Evolutionary conservation across 148 eudicot genomes (phyloP), one percentile per base, ranked within the genome.

Genomic region (Arctostaphylos glauca): DNA sequence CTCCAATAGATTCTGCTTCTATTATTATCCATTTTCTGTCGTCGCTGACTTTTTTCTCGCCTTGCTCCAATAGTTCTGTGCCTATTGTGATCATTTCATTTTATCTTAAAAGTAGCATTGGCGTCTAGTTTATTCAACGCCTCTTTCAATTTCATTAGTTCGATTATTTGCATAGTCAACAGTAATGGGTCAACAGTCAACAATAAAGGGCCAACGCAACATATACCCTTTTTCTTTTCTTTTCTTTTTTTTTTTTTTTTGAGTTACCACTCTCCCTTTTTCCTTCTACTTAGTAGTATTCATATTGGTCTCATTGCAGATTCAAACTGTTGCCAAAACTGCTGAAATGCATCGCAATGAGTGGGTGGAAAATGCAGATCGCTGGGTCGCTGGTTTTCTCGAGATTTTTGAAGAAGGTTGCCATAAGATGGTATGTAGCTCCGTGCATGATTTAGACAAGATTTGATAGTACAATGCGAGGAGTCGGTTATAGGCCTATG

Each of bases 341-440:
- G 95, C 93, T 49, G 86, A 86, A 7, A 83, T 90, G 85, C 84
- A 85, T 81, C 91, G 87, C 21, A 90, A 86, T 80, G 87, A 84
- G 71, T 92, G 92, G 93, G 93, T 92, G 25, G 92, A 91, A 64
- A 92, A 92, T 77, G 93, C 92, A 79, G 95, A 90, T 79, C 87
- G 92, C 60, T 87, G 85, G 84, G 92, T 90, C 70, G 92, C 92
- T 84, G 95, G 95, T 52, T 92, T 92, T 83, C 89, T 91, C 6
- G 95, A 92, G 90, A 92, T 92, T 93, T 92, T 92, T 84, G 95
- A 92, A 85, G 95, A 92, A 85, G 91, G 95, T 56, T 92, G 91
- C 86, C 95, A 92, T 87, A 91, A 91, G 77, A 88, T 90, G 92
- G 90, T 89, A 46, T 53, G 85, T 58, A 47, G 16, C 38, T 68